Base-by-base conservation (phyloP, 1,139 yeast genomes). In the Groenewaldozyma sp. region DNA sequence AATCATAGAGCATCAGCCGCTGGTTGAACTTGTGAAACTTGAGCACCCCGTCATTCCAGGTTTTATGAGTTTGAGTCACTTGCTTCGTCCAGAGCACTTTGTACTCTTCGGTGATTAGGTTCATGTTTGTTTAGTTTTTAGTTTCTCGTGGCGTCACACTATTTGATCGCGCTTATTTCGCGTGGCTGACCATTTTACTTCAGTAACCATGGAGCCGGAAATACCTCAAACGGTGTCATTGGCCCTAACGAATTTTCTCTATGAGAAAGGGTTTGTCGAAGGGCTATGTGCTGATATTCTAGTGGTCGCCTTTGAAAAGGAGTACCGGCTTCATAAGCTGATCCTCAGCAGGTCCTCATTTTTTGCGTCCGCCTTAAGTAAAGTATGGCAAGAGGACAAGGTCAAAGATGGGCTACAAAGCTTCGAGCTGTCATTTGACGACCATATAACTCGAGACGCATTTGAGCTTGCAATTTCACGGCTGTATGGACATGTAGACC, bases 11-110 rank as follows among this genome's bases (percentile, higher is more conserved):
- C 47, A 72, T 72, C 3, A 72, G 53, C 45, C 71, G 68, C 37
- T 65, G 61, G 51, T 75, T 75, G 55, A 70, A 62, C 45, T 64
- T 68, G 52, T 69, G 74, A 54, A 61, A 71, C 41, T 60, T 63
- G 36, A 75, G 55, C 18, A 45, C 53, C 2, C 82, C 82, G 47
- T 76, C 82, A 37, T 59, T 56, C 80, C 81, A 76, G 41, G 58
- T 61, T 54, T 75, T 75, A 29, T 66, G 67, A 51, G 67, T 71
- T 52, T 76, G 79, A 1, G 54, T 53, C 27, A 75, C 50, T 31
- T 78, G 57, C 21, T 60, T 54, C 3, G 78, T 68, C 59, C 66
- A 74, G 33, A 73, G 62, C 2, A 65, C 56, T 14, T 53, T 45
- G 47, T 58, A 71, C 45, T 67, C 70, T 36, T 55, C 62, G n/a